Evolutionary conservation across 73 alveolate species (phyloP), one percentile per base, ranked within the genome.

Genomic region (Tetrahymena elliotti): DNA sequence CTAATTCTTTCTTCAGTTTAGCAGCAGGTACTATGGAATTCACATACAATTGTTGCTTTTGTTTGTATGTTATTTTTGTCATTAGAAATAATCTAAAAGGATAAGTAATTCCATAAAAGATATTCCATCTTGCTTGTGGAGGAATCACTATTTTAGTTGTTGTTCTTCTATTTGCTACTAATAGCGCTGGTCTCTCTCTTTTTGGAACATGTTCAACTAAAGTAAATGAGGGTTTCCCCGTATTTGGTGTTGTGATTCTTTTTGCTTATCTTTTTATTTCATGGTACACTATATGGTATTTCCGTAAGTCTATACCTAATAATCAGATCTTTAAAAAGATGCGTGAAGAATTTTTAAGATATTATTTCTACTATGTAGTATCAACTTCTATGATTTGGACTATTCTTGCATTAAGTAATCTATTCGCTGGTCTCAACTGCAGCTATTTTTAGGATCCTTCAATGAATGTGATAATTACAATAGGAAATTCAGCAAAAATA

Each of bases 1-100:
- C 47, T 8, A 84, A 94, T 40, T 36, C 96, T 15, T 40, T 94
- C 93, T 94, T 94, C 33, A 88, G 96, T 47, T 34, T 84, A 18
- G 38, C 93, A 33, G 96, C 96, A 33, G 96, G 95, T 18, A 94
- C 96, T 27, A 94, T 93, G 24, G 96, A 94, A 92, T 88, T 94
- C 15, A 34, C 95, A 22, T 94, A 94, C 33, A 94, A 94, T 92
- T 84, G 93, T 20, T 53, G 93, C 34, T 94, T 94, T 88, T 94
- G 96, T 33, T 16, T 94, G 7, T 94, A 84, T 35, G 37, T 94
- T 22, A 84, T 93, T 83, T 83, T 94, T 36, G 82, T 93, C 3
- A 36, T 94, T 9, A 94, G 82, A 83, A 94, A 38, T 39, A 35
- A 83, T 40, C 53, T 94, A 4, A 94, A 84, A 39, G 94, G 53